Percentiles rank a stretch among this genome's conserved stretches.
These are phyloP conservation scores for Neodidymelliopsis sp. DNA, from an alignment of 2,329 filamentous ascomycete species.

Conservation along the genomic window DNA sequence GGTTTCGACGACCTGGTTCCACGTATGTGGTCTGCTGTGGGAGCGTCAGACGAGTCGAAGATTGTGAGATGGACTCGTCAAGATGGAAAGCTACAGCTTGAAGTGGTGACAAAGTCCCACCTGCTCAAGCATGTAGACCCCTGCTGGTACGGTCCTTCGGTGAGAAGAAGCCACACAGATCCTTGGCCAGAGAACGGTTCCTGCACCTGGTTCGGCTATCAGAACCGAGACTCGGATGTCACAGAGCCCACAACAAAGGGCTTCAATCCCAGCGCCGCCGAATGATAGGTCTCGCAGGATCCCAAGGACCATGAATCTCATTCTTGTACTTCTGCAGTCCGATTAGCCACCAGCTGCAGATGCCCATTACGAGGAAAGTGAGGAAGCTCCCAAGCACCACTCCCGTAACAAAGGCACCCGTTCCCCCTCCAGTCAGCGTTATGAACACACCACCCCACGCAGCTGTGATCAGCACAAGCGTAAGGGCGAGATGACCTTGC, in stretches of 20 bases:
- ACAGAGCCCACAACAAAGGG: slow-evolving; percentile 24
- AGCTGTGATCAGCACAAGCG: slow-evolving; percentile 76
- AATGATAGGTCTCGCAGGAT: slow-evolving; percentile 89
- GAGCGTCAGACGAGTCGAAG: slow-evolving; percentile 28
- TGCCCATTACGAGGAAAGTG: slow-evolving; percentile 82
- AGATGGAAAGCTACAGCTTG: slow-evolving; percentile 38
- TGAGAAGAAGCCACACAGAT: slow-evolving; percentile 23
- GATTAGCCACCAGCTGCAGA: slow-evolving; percentile 98
- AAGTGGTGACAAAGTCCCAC: slow-evolving; percentile 36
- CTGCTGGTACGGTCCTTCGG: slow-evolving; percentile 24
- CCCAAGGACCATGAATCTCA: slow-evolving; percentile 97
- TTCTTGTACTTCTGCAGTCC: slow-evolving; percentile 98
- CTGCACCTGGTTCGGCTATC: slow-evolving; percentile 38
- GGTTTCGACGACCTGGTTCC: slow-evolving; percentile 44
- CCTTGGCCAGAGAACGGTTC: slow-evolving; percentile 44
- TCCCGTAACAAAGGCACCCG: slow-evolving; percentile 70
- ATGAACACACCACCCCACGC: slow-evolving; percentile 80
- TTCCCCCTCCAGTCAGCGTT: slow-evolving; percentile 61
- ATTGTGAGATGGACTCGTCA: slow-evolving; percentile 42
- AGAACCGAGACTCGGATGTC: slow-evolving; percentile 31
- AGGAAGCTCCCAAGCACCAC: slow-evolving; percentile 78
- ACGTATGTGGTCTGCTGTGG: slow-evolving; percentile 42
- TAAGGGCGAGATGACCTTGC: slow-evolving; percentile 80
- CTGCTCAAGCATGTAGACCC: slow-evolving; percentile 27
- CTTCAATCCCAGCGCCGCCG: slow-evolving; percentile 66